These are phyloP conservation scores for Fusarium sp. DNA, from an alignment of 2,329 filamentous ascomycete species.

Conservation along the genomic window DNA sequence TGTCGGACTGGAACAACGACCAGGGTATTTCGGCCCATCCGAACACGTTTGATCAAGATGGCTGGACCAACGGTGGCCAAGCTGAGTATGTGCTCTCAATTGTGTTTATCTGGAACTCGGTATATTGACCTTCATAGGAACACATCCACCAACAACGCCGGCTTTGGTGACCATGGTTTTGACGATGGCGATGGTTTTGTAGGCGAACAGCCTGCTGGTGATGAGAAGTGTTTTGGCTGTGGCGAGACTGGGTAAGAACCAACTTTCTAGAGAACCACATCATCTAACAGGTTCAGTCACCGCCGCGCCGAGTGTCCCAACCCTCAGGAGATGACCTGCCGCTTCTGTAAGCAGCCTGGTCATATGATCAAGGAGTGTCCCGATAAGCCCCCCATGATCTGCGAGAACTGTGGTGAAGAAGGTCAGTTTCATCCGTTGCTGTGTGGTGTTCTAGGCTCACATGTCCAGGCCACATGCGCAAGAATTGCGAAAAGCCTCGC, in stretches of 20 bases:
- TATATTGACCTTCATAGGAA: conserved; percentile 1
- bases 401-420: conserved; percentile 69
- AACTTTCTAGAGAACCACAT: not conserved
- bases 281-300: conserved; percentile 35
- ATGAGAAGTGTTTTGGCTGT: conserved; percentile 48
- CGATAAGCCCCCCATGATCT: conserved; percentile 62
- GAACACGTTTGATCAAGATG: not conserved
- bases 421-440: conserved; percentile 52
- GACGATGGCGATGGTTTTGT: not conserved
- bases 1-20: conserved; percentile 21
- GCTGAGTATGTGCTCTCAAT: conserved; percentile 5
- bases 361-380: conserved; percentile 72
- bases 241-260: conserved; percentile 48
- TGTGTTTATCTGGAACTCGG: no score
- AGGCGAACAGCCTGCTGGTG: conserved; percentile 3
- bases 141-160: not conserved
- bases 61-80: not conserved
- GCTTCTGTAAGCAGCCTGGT: conserved; percentile 60
- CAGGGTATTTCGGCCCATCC: conserved; percentile 3
- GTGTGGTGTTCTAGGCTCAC: conserved; percentile 12
- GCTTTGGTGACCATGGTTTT: not conserved
- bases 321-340: conserved; percentile 48
- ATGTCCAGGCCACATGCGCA: conserved; percentile 61
- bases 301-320: conserved; percentile 50
- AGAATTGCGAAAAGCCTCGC: conserved; percentile 67